phyloP scores from a whole-genome alignment of 2,329 filamentous ascomycete genomes.

The Claviceps maximensis region DNA sequence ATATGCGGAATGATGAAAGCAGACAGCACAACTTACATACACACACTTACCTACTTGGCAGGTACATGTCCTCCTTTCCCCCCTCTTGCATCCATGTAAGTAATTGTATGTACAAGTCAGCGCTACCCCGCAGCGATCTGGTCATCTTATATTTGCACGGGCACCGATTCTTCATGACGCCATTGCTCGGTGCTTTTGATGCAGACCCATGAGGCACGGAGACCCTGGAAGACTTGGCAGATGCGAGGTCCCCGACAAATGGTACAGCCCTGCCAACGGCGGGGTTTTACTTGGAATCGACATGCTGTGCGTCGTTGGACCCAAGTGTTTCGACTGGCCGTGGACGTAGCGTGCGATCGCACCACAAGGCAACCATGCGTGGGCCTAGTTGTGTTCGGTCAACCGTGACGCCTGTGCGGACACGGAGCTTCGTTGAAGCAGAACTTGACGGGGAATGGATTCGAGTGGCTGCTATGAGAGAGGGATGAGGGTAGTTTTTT shows the following conservation, averaged over 20 bases:
- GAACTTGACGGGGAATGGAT: not conserved
- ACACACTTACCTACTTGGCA: too few species aligned
- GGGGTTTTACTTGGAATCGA: not conserved
- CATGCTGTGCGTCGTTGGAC: not conserved
- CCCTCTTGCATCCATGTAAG: slow-evolving; percentile 1
- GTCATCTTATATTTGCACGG: not conserved
- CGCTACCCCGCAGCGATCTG: slow-evolving; percentile 3
- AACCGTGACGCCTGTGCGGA: not conserved
- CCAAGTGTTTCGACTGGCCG: slow-evolving; percentile 1
- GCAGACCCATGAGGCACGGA: not conserved
- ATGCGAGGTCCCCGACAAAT: not conserved
- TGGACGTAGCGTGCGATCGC: not conserved
- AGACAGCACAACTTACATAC: too few species aligned
- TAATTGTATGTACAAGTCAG: not conserved
- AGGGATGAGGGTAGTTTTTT: not conserved
- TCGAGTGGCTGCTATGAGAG: not conserved
- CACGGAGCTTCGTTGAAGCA: not conserved
- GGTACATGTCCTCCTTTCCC: not conserved
- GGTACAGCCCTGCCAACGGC: not conserved
- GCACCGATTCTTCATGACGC: slow-evolving; percentile 4
- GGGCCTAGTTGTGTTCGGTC: not conserved
- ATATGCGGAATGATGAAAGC: slow-evolving; percentile 3
- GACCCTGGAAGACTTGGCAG: not conserved
- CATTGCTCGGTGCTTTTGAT: slow-evolving; percentile 1
- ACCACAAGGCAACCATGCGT: not conserved